A percentile compares a stretch with the other conserved stretches of the same genome.
Evolutionary conservation across 768 basidiomycete genomes (phyloP).

Genomic region (Cubamyces lactineus): DNA sequence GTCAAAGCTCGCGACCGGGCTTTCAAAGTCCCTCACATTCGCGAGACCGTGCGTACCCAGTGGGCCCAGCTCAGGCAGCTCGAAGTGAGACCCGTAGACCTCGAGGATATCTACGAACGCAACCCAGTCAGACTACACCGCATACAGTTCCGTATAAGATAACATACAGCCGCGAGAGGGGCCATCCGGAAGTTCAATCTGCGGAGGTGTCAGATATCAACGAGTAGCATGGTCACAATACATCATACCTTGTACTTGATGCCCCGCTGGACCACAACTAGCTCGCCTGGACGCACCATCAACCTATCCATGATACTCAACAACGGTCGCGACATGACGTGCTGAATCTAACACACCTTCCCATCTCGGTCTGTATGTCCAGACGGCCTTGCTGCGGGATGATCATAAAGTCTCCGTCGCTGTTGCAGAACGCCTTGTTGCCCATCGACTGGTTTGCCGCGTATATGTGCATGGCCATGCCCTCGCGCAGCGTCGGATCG

Average conservation of each 20-base stretch:
- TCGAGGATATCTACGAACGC: slow-evolving; percentile 55
- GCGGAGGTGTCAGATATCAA: too few species aligned
- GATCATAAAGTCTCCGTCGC: slow-evolving; percentile 69
- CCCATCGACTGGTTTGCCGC: slow-evolving; percentile 62
- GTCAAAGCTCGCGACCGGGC: slow-evolving; percentile 66
- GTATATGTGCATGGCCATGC: slow-evolving; percentile 67
- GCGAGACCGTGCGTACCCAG: slow-evolving; percentile 70
- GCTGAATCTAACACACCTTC: slow-evolving; percentile 47
- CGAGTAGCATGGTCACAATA: too few species aligned
- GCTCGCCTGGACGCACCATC: slow-evolving; percentile 68
- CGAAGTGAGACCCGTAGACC: slow-evolving; percentile 64
- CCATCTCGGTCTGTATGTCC: slow-evolving; percentile 72
- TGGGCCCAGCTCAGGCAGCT: slow-evolving; percentile 66
- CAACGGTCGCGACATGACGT: background rate
- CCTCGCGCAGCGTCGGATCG: slow-evolving; percentile 62
- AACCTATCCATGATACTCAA: slow-evolving; percentile 44
- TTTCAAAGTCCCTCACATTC: slow-evolving; percentile 65
- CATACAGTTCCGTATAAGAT: background rate
- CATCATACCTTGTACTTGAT: slow-evolving; percentile 62
- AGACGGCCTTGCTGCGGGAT: slow-evolving; percentile 65
- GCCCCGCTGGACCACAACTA: slow-evolving; percentile 66
- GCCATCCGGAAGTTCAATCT: slow-evolving; percentile 58
- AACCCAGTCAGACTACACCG: background rate
- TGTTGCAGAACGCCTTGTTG: slow-evolving; percentile 62
- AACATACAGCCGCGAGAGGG: slow-evolving; percentile 65